phyloP scores from a whole-genome alignment of 202 grass and related monocot species.

The Panicum virgatum region DNA sequence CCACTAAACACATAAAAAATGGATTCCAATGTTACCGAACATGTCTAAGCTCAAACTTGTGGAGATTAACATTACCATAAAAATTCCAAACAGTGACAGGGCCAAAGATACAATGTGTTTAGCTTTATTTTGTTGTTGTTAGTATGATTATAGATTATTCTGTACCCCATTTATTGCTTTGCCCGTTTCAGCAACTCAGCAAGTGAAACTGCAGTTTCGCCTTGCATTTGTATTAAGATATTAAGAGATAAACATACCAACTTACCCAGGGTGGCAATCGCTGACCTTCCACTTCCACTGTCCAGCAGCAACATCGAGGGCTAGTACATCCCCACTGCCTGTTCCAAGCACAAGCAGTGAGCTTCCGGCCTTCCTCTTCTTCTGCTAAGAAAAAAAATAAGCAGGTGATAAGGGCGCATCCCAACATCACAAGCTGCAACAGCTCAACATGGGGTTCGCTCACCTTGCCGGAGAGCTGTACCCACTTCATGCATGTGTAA shows the following conservation, averaged over 20 bases:
- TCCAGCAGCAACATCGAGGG: conserved; percentile 76
- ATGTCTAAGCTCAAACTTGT: not conserved
- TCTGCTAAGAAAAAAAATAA: conserved; percentile 54
- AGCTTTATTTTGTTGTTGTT: not conserved
- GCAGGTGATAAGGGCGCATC: conserved; percentile 18
- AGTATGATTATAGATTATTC: conserved; percentile 3
- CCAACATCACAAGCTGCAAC: not conserved
- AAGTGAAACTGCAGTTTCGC: not conserved
- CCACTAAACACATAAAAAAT: conserved; percentile 60
- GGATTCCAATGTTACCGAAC: conserved; percentile 10
- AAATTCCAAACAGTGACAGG: conserved; percentile 31
- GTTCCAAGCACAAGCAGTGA: conserved; percentile 92
- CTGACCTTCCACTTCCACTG: conserved; percentile 85
- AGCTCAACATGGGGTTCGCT: not conserved
- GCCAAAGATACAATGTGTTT: not conserved
- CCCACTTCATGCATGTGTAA: conserved; percentile 99
- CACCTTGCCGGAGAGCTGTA: conserved; percentile 79
- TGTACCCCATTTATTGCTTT: conserved; percentile 2
- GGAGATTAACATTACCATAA: conserved; percentile 2
- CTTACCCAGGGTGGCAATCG: conserved; percentile 88
- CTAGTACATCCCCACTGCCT: conserved; percentile 83
- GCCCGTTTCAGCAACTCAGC: not conserved
- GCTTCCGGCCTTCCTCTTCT: conserved; percentile 71
- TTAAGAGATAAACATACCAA: not conserved
- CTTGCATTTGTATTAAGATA: not conserved